Evolutionary conservation across 2,329 filamentous ascomycete genomes (phyloP).

Genomic region (Penicillium sp.): DNA sequence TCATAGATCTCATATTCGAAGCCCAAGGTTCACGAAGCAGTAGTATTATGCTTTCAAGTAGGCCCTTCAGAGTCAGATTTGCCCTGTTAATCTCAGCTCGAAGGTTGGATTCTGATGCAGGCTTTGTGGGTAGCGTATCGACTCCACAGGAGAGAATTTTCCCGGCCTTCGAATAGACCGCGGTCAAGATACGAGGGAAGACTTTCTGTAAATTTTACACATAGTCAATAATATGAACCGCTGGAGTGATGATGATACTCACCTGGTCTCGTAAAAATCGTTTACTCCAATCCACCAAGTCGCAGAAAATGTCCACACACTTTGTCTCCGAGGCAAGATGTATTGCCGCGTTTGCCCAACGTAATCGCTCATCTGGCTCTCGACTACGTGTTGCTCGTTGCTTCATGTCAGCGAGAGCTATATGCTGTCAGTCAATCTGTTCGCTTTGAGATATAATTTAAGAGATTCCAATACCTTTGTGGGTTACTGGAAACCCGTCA

Average conservation of each 20-base stretch:
- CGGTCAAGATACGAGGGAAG: neutral
- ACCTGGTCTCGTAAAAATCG: neutral
- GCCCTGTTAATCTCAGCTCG: neutral
- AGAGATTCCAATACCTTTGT: neutral
- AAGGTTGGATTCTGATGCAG: neutral
- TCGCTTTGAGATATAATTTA: neutral
- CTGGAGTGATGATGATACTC: neutral
- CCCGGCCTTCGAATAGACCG: neutral
- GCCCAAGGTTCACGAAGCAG: neutral
- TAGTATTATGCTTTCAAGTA: neutral
- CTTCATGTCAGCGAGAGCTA: neutral
- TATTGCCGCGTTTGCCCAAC: neutral
- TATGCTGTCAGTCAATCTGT: neutral
- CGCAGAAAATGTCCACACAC: neutral
- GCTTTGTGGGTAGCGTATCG: neutral
- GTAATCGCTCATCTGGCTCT: neutral
- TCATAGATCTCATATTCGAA: neutral
- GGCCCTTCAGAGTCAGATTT: neutral
- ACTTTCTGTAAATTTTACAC: neutral
- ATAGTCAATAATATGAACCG: neutral
- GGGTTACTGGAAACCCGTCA: neutral
- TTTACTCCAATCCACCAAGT: neutral
- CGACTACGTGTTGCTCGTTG: neutral
- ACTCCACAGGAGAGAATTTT: neutral
- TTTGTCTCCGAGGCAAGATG: neutral